phyloP scores from a whole-genome alignment of 192 early-diverging fungal species.

The Phlyctochytrium planicorne region DNA sequence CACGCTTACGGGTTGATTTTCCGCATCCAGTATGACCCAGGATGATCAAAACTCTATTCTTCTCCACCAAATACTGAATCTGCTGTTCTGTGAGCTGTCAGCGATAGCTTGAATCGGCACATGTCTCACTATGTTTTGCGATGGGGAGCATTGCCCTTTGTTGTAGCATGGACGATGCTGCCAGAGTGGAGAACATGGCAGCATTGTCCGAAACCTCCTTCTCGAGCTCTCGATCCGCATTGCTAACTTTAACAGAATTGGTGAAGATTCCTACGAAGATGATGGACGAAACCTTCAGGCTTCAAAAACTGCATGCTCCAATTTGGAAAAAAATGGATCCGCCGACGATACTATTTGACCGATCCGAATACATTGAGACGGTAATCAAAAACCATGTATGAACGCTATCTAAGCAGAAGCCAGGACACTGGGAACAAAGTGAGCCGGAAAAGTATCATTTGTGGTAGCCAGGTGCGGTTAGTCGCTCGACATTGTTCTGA shows the following conservation, averaged over 20 bases:
- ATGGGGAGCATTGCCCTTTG: neutral
- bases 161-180: neutral
- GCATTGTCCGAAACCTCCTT: neutral
- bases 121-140: neutral
- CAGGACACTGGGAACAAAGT: conserved; percentile 97
- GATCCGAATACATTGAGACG: conserved; percentile 93
- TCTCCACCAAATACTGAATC: conserved; percentile 66
- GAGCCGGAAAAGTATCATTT: conserved; percentile 87
- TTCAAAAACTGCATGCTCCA: neutral
- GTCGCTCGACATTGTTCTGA: neutral
- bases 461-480: conserved; percentile 61
- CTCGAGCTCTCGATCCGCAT: neutral
- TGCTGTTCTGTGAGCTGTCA: conserved; percentile 22
- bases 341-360: conserved; percentile 69
- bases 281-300: neutral
- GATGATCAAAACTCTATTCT: conserved; percentile 67
- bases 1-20: conserved; percentile 75
- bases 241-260: neutral
- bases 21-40: conserved; percentile 80
- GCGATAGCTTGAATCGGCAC: neutral
- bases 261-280: no score
- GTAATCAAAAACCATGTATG: conserved; percentile 36
- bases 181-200: neutral
- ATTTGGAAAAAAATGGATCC: conserved; percentile 59
- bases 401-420: neutral